Conservation (phyloP, 805 yeast species). For the Priceomyces haplophilus region DNA sequence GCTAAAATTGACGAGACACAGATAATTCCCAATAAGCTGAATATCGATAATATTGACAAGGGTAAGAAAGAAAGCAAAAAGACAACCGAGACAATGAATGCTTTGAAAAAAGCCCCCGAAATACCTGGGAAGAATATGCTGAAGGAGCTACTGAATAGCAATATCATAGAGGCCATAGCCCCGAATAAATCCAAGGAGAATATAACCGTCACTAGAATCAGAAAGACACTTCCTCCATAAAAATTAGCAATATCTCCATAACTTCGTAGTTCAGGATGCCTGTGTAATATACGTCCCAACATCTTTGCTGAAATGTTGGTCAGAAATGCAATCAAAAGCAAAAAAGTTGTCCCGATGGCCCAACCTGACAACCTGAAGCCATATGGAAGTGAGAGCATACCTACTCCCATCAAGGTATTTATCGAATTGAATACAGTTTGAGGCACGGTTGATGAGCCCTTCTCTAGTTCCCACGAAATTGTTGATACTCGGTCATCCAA, state of each 20-base stretch:
- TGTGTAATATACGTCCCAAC: slow-evolving; percentile 46
- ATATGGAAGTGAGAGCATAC: slow-evolving; percentile 68
- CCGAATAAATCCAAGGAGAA: slow-evolving; percentile 60
- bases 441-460: slow-evolving; percentile 53
- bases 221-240: slow-evolving; percentile 46
- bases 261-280: slow-evolving; percentile 40
- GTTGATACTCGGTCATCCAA: slow-evolving; percentile 10
- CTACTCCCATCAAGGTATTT: slow-evolving; percentile 74
- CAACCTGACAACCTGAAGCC: slow-evolving; percentile 70
- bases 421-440: slow-evolving; percentile 68
- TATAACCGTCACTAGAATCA: slow-evolving; percentile 43
- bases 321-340: slow-evolving; percentile 44
- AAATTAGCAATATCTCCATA: slow-evolving; percentile 59
- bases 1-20: slow-evolving; percentile 51
- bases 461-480: slow-evolving; percentile 9
- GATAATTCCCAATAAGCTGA: slow-evolving; percentile 55
- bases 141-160: slow-evolving; percentile 61
- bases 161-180: slow-evolving; percentile 55
- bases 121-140: slow-evolving; percentile 41
- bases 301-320: slow-evolving; percentile 55
- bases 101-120: slow-evolving; percentile 39
- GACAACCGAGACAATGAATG: slow-evolving; percentile 34
- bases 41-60: slow-evolving; percentile 50
- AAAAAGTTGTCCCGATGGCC: slow-evolving; percentile 46
- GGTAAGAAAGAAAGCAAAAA: slow-evolving; percentile 54